Percentiles rank a stretch among this genome's conserved stretches.
phyloP scores from a whole-genome alignment of 768 basidiomycete species.

The Boletus fagicola region DNA sequence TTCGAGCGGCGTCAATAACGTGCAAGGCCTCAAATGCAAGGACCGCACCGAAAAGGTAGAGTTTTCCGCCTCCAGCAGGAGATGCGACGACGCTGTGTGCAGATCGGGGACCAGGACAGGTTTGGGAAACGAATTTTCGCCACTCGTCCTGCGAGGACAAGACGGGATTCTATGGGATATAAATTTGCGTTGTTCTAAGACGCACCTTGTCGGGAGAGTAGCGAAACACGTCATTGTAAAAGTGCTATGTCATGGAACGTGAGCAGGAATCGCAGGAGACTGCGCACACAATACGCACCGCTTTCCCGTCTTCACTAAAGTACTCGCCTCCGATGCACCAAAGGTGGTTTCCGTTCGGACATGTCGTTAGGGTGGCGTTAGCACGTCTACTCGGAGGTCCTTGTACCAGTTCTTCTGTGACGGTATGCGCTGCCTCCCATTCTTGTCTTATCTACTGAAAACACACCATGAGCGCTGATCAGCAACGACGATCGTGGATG shows the following conservation, averaged over 20 bases:
- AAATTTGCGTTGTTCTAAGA: not conserved
- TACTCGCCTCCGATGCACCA: constrained; percentile 88
- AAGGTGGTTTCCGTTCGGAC: constrained; percentile 76
- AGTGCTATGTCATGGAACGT: constrained; percentile 48
- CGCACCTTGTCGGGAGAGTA: constrained; percentile 79
- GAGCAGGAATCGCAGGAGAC: not conserved
- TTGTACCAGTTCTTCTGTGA: constrained; percentile 82
- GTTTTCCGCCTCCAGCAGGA: constrained; percentile 78
- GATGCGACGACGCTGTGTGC: constrained; percentile 80
- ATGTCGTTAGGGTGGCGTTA: constrained; percentile 77
- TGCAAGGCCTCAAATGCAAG: not conserved
- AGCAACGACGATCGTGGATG: not conserved
- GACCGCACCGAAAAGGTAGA: constrained; percentile 71
- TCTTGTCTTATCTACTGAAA: constrained; percentile 70
- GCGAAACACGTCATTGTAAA: constrained; percentile 85
- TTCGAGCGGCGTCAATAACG: not conserved
- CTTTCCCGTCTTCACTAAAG: constrained; percentile 82
- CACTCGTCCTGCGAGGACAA: constrained; percentile 67
- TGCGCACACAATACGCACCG: constrained; percentile 43
- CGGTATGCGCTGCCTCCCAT: constrained; percentile 78
- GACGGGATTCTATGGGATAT: not conserved
- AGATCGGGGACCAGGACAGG: constrained; percentile 83
- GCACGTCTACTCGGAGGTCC: constrained; percentile 82
- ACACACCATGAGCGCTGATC: constrained; percentile 1
- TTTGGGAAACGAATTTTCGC: constrained; percentile 80